Evolutionary conservation across 179 eudicot genomes (phyloP), one percentile per base, ranked within the genome.

Genomic region (Patellifolia procumbens): DNA sequence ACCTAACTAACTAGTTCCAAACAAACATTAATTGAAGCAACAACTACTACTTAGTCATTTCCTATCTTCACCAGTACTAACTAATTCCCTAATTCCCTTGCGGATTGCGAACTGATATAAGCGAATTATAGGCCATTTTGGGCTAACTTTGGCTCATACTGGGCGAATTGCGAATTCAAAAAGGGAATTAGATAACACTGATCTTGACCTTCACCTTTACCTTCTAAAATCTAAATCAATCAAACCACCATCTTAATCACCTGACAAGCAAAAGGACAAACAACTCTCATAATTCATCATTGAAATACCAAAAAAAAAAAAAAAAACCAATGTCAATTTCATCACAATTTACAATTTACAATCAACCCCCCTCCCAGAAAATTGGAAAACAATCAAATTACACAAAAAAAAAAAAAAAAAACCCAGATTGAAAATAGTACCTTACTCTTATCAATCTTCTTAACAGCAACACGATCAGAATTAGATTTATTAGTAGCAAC

Each of bases 391-490:
- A 74, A 73, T 68, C 24, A 68, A 35, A 77, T 37, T 24, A 4
- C 70, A 56, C 1, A 34, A 15, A 22, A 58, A 70, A 48, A 52
- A 22, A 45, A 58, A 1, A 74, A 43, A 73, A 11, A 61, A 20
- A 55, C 4, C 20, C 29, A 68, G 46, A 52, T 2, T 0, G 1
- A 61, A 63, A 61, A 15, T 4, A 19, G 43, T 82, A 95, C 99
- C 95, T 95, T 95, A 51, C 81, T 91, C 88, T 95, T 95, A 73
- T 95, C 97, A 83, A 95, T 93, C 78, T 76, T 92, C 89, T 93
- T 95, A 65, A 95, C 99, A 45, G 99, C 99, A 77, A 95, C 97
- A 77, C 93, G 97, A 85, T 92, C 89, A 22, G 89, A 93, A 73
- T 80, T 88, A 68, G 81, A 79, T 81, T 84, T 87, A 82, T 95